Base-by-base conservation (phyloP, 179 eudicot species). In the Gypsophila paniculata region DNA sequence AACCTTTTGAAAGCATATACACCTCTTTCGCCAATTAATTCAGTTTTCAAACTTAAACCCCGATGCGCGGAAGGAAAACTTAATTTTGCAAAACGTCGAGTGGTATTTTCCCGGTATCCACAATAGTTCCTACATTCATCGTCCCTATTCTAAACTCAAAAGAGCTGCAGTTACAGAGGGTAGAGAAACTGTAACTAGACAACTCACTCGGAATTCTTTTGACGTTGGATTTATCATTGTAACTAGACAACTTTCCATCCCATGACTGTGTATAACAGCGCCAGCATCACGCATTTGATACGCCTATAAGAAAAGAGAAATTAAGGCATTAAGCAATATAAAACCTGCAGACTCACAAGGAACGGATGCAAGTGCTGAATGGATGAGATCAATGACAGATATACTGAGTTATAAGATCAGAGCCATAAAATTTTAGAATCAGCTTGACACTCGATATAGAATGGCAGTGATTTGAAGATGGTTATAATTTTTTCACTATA, bases 251-350 rank as follows among this genome's bases (percentile, higher is more conserved):
- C 95, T 90, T 82, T 95, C 97, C 91, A 90, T 90, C 49, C 99
- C 99, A 79, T 95, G 99, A 71, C 99, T 95, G 82, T 92, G 99
- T 80, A 95, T 92, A 61, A 88, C 90, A 73, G 97, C 91, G 75
- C 99, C 97, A 78, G 97, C 97, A 86, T 87, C 90, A 75, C 97
- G 86, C 96, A 86, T 88, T 46, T 88, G 82, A 78, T 88, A 95
- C 69, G 94, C 97, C 99, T 94, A 88, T 59, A 77, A 61, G 63
- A 14, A 77, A 60, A 6, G 57, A 32, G 54, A 74, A 23, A 32
- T 59, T 15, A 18, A 17, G 2, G 25, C 14, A 61, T 38, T 65
- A 57, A 61, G 69, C 32, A 19, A n/a, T 6, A 61, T 21, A 34
- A 57, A 13, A 29, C 13, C 25, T 21, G 44, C 17, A 55, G 10